These are phyloP conservation scores for Forsythia suspensa DNA, from an alignment of 257 asterid genomes.

Conservation along the genomic window DNA sequence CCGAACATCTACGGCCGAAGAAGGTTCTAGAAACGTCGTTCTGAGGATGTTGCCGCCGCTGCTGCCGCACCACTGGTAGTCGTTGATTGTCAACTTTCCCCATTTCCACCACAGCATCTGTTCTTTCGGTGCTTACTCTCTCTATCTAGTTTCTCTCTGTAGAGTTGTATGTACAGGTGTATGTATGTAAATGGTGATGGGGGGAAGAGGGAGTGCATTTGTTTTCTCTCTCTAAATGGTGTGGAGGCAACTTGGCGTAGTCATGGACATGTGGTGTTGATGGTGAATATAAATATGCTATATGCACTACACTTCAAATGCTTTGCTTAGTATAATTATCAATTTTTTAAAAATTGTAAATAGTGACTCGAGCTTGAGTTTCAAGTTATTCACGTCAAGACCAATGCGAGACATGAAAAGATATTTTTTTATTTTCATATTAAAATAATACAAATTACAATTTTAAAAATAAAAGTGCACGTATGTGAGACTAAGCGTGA, in stretches of 20 bases:
- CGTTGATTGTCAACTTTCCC: constrained; percentile 55
- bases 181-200: constrained; percentile 5
- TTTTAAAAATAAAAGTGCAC: no score
- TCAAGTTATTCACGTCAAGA: no score
- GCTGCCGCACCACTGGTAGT: constrained; percentile 65
- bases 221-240: constrained; percentile 31
- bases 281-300: neutral
- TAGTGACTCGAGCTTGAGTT: no score
- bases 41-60: constrained; percentile 11
- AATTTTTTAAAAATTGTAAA: no score
- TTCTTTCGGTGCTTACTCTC: constrained; percentile 23
- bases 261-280: constrained; percentile 35
- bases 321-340: no score
- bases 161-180: constrained; percentile 9
- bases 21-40: constrained; percentile 42
- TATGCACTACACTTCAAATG: neutral
- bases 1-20: constrained; percentile 51
- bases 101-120: constrained; percentile 85
- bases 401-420: no score
- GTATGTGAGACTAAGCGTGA: no score
- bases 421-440: no score
- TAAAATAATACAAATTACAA: no score
- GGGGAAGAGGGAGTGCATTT: neutral
- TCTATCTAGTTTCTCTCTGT: constrained; percentile 15
- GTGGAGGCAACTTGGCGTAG: constrained; percentile 37